Base-by-base conservation (phyloP, 2,329 filamentous ascomycete genomes). In the Hysterium pulicare region DNA sequence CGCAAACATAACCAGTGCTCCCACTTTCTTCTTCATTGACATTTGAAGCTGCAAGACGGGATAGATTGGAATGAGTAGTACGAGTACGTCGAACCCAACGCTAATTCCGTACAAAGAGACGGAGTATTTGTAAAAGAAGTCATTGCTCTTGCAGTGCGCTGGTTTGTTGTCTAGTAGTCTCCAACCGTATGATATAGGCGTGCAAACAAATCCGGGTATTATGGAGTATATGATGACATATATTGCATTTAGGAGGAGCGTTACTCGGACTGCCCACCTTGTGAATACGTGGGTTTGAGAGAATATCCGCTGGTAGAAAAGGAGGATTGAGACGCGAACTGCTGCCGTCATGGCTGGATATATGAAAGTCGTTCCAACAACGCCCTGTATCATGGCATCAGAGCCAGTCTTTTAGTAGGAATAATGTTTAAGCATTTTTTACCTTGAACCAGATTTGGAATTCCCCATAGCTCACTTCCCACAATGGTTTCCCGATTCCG, bases 241-340 rank as follows among this genome's bases (percentile, higher is more conserved):
- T 15, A 51, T 13, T 7, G 16, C 47, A 33, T 56, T 49, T 7
- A 59, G n/a, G 4, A 33, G 47, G 1, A 60, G 33, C 9, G 54
- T 26, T 4, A 19, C 35, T 33, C 42, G 42, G 2, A 59, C 24
- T 19, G 31, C 21, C 9, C 30, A 30, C n/a, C 28, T 26, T 20
- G 41, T 22, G 6, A 2, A 9, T 26, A 32, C n/a, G n/a, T 40
- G 20, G 11, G 46, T 40, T 10, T 41, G 28, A 3, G 38, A 44
- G 36, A 61, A 57, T 2, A 59, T 53, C 1, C 58, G 49, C 3
- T 26, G 11, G 23, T 61, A 61, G 33, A 55, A 51, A 1, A 61
- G 41, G 11, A 58, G 44, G 9, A 58, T 57, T 1, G 55, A 57
- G 7, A 51, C 34, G 2, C 55, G 45, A 23, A 58, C 54, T 2